Conservation (phyloP, 345 rosid genomes). For the Citrus trifoliata region DNA sequence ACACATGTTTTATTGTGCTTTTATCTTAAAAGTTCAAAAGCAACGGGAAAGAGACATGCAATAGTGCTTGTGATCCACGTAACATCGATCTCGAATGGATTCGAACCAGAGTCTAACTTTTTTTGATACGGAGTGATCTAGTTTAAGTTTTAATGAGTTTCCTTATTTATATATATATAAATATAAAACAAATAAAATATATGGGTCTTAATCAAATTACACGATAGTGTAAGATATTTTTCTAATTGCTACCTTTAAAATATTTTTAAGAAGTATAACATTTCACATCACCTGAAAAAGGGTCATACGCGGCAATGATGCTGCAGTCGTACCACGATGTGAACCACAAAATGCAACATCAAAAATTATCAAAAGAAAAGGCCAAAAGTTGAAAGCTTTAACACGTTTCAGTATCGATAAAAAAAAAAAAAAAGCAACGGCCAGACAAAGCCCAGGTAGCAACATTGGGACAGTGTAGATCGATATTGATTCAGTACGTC, state of each 20-base stretch:
- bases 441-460: background rate
- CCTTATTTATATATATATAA: no score
- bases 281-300: background rate
- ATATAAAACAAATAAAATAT: no score
- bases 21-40: background rate
- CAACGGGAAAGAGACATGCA: background rate
- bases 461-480: background rate
- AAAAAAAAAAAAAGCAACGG: background rate
- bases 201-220: no score
- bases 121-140: no score
- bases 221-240: no score
- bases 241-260: no score
- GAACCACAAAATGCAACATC: background rate
- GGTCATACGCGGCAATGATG: background rate
- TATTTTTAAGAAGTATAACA: background rate
- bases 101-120: no score
- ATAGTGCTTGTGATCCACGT: background rate
- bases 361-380: background rate
- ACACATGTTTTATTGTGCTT: background rate
- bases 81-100: no score
- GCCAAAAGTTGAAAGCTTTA: background rate
- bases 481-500: no score
- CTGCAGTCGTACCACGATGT: background rate
- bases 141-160: no score
- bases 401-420: background rate